Evolutionary conservation across 495 filamentous ascomycete genomes (phyloP), one percentile per base, ranked within the genome.

Genomic region (Xylaria intraflava): DNA sequence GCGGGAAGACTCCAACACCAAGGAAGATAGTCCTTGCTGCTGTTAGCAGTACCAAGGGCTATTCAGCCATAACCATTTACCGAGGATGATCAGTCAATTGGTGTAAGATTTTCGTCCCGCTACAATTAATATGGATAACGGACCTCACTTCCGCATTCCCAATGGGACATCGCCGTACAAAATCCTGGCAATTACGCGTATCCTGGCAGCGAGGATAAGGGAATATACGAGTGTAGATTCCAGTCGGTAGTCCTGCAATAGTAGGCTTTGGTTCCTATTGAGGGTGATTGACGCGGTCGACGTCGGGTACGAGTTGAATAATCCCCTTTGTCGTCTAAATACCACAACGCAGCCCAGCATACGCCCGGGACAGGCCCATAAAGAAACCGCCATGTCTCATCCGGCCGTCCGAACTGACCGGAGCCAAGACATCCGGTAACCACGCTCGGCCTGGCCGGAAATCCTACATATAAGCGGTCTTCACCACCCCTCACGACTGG

Each of bases 131-230:
- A 6, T n/a, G 31, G 12, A 10, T 6, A n/a, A 35, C 48, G 48
- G 48, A 51, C 16, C 36, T 51, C 16, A 9, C 24, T 51, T n/a
- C 48, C 48, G 48, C 14, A 19, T 22, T 48, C 46, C 46, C 46
- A 10, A 51, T 30, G 6, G 14, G 40, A 8, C 40, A 24, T 12
- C 17, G 16, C 14, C 14, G 16, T 14, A 38, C 35, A 4, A 5
- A 10, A 16, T n/a, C n/a, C n/a, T n/a, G n/a, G n/a, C n/a, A n/a
- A n/a, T n/a, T n/a, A n/a, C n/a, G n/a, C n/a, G 12, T 35, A 35
- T 10, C 8, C 31, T 11, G 3, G 31, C 4, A 35, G 8, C 11
- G 9, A 20, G 2, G 38, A 41, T 17, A 41, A 19, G 10, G 11
- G 10, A 10, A 16, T 33, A 12, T 8, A 23, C 12, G 11, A 20